Evolutionary conservation across 805 yeast genomes (phyloP), one percentile per base, ranked within the genome.

Genomic region (Yamadazyma laniorum): DNA sequence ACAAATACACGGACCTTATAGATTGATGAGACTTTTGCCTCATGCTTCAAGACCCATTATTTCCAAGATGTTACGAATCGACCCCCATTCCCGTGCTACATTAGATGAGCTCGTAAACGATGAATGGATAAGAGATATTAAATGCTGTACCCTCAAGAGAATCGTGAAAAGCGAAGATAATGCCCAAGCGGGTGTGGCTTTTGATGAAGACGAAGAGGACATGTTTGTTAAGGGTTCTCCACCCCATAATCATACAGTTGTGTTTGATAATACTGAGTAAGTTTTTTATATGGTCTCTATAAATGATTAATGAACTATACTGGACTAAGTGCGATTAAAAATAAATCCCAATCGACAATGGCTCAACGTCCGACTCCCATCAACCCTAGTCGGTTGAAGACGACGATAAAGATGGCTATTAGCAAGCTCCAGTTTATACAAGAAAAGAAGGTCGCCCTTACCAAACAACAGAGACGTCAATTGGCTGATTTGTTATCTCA

Each of bases 21-120:
- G 95, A 55, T 65, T 85, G 47, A 77, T 85, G 82, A 75, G 95
- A 61, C 64, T 85, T 35, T 62, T 85, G 25, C 95, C 95, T 4
- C 95, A 85, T 58, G 89, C 91, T 6, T 68, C 93, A 12, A 74
- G 95, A 59, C 93, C 91, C 9, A 67, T 85, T 8, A 68, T 85
- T 21, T 80, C 84, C 17, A 70, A 63, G 42, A 83, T 85, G 80
- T 61, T 85, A 18, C 70, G 70, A 35, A 67, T 82, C 12, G 86
- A 84, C 47, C 80, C 84, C 8, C 40, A 42, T 1, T 65, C 72
- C 41, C 72, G 95, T 52, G 86, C 89, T 1, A 74, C 85, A 1
- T 61, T 85, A 53, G 74, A 74, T 21, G 89, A 83, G 22, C 74
- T 85, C 7, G 64, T 80, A 43, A 61, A 65, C 17, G 93, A 85